Conservation (phyloP, 2,329 filamentous ascomycete genomes). For the Geosmithia flava region DNA sequence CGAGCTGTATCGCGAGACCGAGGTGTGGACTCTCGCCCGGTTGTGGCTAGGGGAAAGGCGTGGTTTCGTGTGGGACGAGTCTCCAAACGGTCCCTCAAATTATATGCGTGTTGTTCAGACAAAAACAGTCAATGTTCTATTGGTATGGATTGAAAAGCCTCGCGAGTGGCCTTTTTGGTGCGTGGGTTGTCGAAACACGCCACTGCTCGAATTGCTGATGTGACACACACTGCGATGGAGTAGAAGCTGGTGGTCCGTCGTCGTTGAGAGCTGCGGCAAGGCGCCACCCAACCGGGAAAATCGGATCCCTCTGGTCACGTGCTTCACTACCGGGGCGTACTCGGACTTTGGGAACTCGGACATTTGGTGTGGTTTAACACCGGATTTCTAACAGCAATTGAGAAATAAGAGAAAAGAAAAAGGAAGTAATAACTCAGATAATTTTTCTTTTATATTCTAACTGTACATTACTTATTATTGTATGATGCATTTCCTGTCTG, state of each 20-base stretch:
- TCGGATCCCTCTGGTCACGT: neutral
- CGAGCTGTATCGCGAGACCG: slow-evolving; percentile 19
- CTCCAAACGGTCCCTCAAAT: no score
- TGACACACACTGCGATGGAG: neutral
- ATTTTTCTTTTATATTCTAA: neutral
- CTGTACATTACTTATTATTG: neutral
- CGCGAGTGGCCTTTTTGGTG: neutral
- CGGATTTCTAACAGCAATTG: neutral
- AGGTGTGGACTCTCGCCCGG: neutral
- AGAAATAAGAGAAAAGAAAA: neutral
- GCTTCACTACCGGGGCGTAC: neutral
- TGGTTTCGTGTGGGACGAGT: no score
- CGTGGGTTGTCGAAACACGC: neutral
- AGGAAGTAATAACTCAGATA: no score
- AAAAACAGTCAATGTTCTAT: no score
- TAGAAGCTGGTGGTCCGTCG: neutral
- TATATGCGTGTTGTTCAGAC: no score
- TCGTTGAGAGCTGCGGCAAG: neutral
- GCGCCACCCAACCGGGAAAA: neutral
- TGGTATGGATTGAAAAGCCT: neutral
- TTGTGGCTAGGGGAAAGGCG: no score
- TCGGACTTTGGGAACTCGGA: neutral
- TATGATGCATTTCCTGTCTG: no score
- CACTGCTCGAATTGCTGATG: neutral
- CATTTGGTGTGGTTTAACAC: neutral